Conservation (phyloP, 139 green algal species). For the Picochlorum sp. region DNA sequence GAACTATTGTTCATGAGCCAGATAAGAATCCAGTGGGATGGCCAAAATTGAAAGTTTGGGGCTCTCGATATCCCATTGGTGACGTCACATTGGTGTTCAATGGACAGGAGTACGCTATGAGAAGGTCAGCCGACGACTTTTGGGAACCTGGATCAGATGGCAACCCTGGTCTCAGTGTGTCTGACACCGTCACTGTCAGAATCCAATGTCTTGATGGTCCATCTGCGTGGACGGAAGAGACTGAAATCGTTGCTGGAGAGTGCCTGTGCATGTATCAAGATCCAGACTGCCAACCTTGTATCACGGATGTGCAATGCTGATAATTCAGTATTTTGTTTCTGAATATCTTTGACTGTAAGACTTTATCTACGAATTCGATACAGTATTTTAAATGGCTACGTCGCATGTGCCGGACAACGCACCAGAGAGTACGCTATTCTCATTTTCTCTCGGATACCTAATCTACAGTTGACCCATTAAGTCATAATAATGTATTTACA, state of each 20-base stretch:
- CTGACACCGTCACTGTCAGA: neutral
- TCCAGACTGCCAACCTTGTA: neutral
- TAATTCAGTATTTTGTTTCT: too few species aligned
- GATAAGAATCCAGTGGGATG: neutral
- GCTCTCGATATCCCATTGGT: neutral
- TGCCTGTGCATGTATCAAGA: conserved; percentile 1
- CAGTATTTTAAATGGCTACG: neutral
- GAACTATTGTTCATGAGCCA: neutral
- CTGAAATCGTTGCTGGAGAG: neutral
- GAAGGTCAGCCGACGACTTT: neutral
- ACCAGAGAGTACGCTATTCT: conserved; percentile 9
- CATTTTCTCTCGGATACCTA: neutral
- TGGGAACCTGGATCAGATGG: neutral
- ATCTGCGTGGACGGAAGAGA: neutral
- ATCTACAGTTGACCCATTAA: neutral
- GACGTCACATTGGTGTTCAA: neutral
- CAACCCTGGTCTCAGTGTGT: neutral
- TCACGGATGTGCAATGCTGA: neutral
- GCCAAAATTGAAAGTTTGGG: neutral
- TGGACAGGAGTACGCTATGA: neutral
- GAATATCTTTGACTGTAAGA: too few species aligned
- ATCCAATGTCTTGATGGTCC: conserved; percentile 2
- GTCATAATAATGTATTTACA: conserved; percentile 25
- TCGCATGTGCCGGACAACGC: neutral
- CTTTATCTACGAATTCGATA: too few species aligned